phyloP scores from a whole-genome alignment of 1,284 basidiomycete species.

The Takashimella koratensis region DNA sequence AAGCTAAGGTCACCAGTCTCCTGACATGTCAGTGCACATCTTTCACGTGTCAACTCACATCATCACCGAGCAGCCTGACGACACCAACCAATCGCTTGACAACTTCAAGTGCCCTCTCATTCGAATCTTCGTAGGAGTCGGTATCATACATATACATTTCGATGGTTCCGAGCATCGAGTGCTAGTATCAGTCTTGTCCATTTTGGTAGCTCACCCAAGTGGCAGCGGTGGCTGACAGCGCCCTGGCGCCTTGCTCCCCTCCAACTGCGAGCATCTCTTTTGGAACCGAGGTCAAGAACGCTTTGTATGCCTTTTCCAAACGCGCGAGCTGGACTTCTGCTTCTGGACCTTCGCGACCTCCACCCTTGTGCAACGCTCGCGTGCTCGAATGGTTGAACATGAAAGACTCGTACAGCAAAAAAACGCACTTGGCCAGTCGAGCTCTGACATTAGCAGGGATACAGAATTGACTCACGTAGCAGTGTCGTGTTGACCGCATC shows the following conservation, averaged over 20 bases:
- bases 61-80: conserved; percentile 5
- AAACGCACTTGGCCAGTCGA: background rate
- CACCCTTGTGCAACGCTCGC: background rate
- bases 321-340: background rate
- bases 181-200: too few species aligned
- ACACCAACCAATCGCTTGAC: conserved; percentile 13
- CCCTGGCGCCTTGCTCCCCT: background rate
- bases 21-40: background rate
- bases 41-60: background rate
- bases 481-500: conserved; percentile 5
- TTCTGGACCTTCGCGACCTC: background rate
- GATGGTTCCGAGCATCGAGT: conserved; percentile 9
- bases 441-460: background rate
- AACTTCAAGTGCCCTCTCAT: conserved; percentile 14
- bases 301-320: background rate
- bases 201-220: background rate
- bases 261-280: background rate
- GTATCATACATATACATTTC: conserved; percentile 15
- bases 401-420: background rate
- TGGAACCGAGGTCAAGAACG: background rate
- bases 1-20: background rate
- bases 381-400: background rate
- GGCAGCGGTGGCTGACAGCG: background rate
- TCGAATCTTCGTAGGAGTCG: conserved; percentile 9
- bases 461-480: background rate